Conservation (phyloP, 805 yeast genomes). For the Wickerhamiella nectarea region DNA sequence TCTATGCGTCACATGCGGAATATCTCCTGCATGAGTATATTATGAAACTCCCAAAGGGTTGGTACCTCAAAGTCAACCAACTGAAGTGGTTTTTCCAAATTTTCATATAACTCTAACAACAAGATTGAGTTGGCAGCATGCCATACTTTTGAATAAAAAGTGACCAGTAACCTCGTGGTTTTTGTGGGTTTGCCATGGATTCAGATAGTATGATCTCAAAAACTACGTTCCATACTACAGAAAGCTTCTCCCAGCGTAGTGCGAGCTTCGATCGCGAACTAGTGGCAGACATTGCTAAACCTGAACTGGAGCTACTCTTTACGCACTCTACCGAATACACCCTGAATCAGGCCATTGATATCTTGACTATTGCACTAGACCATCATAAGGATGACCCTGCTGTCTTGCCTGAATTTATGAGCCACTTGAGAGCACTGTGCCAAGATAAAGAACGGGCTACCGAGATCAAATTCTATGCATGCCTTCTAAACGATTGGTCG, state of each 20-base stretch:
- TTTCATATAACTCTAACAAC: too few relatives aligned
- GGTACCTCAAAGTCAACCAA: too few relatives aligned
- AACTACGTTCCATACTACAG: too few relatives aligned
- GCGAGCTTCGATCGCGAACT: neutral
- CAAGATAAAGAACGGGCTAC: conserved; percentile 15
- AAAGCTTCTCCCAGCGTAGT: too few relatives aligned
- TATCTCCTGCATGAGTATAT: too few relatives aligned
- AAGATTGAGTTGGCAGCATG: too few relatives aligned
- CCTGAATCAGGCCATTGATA: conserved; percentile 29
- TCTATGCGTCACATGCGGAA: too few relatives aligned
- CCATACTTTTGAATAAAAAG: too few relatives aligned
- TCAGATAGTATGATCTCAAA: too few relatives aligned
- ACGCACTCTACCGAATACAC: conserved; percentile 20
- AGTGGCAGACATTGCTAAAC: conserved; percentile 1
- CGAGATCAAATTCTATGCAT: conserved; percentile 30
- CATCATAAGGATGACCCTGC: conserved; percentile 38
- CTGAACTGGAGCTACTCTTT: conserved; percentile 13
- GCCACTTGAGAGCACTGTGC: conserved; percentile 23
- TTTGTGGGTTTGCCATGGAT: neutral
- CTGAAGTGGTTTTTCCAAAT: too few relatives aligned
- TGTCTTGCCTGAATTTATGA: conserved; percentile 30
- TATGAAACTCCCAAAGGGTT: too few relatives aligned
- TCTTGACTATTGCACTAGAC: conserved; percentile 29
- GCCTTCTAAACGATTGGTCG: conserved; percentile 31
- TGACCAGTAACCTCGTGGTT: too few relatives aligned